Base-by-base conservation (phyloP, 2,329 filamentous ascomycete species). In the Apiospora koreana region DNA sequence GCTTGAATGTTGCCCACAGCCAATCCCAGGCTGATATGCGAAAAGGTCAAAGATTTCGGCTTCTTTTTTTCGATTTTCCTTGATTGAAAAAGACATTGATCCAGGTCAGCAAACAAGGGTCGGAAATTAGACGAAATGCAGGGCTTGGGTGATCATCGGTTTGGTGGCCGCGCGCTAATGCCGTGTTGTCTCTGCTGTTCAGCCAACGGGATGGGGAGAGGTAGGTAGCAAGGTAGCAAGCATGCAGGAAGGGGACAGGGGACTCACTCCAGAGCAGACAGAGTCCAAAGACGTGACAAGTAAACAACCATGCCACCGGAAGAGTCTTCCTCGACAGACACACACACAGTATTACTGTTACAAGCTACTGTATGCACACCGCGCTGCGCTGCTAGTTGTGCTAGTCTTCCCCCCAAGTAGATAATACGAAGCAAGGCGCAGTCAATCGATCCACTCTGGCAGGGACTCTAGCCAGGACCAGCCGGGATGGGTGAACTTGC, bases 111-210 rank as follows among this genome's bases (percentile, higher is more conserved):
- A 23, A 23, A 38, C 54, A 62, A 38, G 54, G 54, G 14, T 62
- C 54, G 54, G 54, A 62, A 62, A 62, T 62, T 62, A 62, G 54
- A 62, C 9, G 21, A 38, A 62, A 62, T 62, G 31, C 54, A 62
- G 54, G 54, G 54, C 54, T 62, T 62, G 54, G 54, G 18, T 35
- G 54, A 62, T 62, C 54, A 62, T 35, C 31, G 38, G 28, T 10
- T 18, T 35, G 54, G 54, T 62, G 54, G 31, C 54, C 54, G 54
- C 54, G 54, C 54, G 54, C 54, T 62, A 62, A 62, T 62, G 54
- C 54, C 54, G 31, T 62, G 28, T 62, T 62, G 54, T 62, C 54
- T 62, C 54, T 62, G 54, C 54, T 62, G 31, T 62, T 62, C 54
- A 62, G 50, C 50, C 50, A 58, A 58, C 50, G 28, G 28, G 28